Base-by-base conservation (phyloP, 2,329 filamentous ascomycete species). In the Fusarium acutatum region DNA sequence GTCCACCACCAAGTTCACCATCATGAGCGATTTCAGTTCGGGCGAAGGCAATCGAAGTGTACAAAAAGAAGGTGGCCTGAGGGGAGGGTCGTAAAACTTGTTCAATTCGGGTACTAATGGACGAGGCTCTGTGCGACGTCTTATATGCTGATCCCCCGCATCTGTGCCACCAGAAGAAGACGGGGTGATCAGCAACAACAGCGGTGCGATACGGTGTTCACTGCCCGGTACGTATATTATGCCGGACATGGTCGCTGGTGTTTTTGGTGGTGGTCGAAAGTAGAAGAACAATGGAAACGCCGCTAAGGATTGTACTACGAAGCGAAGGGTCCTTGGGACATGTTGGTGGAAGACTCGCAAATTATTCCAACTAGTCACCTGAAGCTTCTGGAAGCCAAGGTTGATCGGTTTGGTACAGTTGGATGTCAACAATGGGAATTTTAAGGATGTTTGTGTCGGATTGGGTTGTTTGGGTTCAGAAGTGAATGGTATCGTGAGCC, bases 301-400 rank as follows among this genome's bases (percentile, higher is more conserved):
- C 66, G 26, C 67, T 65, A 65, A 54, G 26, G 57, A 69, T 69
- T 69, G 67, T 69, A 53, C 52, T 4, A 49, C 5, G 41, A 65
- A 44, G 37, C 32, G 18, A 54, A 28, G 11, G 50, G 50, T 11
- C 34, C 50, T 40, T 13, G 46, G 35, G 40, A 49, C 66, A 38
- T 24, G 35, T 24, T 26, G 22, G 17, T 32, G 24, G 30, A 24
- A 35, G 44, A 15, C 34, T 11, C 22, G 14, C 20, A 26, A 7
- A 32, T 17, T 40, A 9, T 37, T 24, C 7, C n/a, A 20, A 40
- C 18, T 53, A 40, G 46, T 22, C 49, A 20, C 17, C 26, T 50
- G 24, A 30, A 37, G 22, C 24, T 7, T 20, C n/a, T 18, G 15
- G 20, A 24, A 59, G 17, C 28, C 6, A 44, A 26, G 10, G 2